Base-by-base conservation (phyloP, 1,284 basidiomycete species). In the Pseudozyma sp. region DNA sequence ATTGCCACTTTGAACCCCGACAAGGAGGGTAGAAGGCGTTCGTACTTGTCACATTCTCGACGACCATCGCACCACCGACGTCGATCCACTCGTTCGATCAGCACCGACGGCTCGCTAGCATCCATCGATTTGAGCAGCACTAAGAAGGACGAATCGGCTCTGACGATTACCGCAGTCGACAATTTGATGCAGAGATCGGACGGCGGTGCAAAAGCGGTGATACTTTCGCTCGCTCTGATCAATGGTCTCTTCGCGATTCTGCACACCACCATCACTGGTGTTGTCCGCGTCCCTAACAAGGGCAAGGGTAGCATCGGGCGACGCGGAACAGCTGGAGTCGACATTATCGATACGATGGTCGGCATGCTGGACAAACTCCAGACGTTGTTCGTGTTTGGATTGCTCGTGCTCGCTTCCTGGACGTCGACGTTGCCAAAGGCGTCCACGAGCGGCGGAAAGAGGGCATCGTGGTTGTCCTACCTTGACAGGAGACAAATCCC, bases 381-480 rank as follows among this genome's bases (percentile, higher is more conserved):
- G 31, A 61, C 65, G 11, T 16, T 68, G 42, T n/a, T 68, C n/a
- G 50, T 68, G 7, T 68, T 68, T 24, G 65, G 49, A 4, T 43
- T 68, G 45, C 54, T 68, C 5, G 51, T 68, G n/a, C 42, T 68
- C 10, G 65, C 65, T 9, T 68, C 65, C 1, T 68, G 65, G 65
- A 57, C 65, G 3, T 68, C 50, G 16, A 45, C 47, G 7, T 34
- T 68, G 10, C 54, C 58, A 2, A 16, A 19, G 1, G 17, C 54
- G 1, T 6, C 19, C 13, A 9, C n/a, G 10, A 34, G 44, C 16
- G 33, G 33, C 29, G 43, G 31, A 7, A 33, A 16, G 3, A 52
- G 24, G 34, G 35, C 42, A 10, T 63, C 60, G 5, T 62, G 66
- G 66, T 30, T 62, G 30, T 47, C 50, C 0, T 52, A 48, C 13